Conservation (phyloP, 2,329 filamentous ascomycete genomes). For the Fusarium pilosicola region DNA sequence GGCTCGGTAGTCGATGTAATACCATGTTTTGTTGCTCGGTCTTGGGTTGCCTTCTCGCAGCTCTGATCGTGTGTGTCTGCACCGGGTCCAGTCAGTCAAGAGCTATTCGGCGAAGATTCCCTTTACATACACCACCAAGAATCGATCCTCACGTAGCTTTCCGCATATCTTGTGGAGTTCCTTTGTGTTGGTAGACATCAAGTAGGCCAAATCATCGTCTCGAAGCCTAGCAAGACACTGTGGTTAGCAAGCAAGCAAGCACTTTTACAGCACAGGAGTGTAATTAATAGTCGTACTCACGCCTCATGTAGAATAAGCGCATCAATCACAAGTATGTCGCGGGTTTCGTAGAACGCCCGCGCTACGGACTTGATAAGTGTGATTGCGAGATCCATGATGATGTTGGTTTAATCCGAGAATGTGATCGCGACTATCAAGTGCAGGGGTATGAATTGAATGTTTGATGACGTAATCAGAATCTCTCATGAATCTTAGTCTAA, state of each 20-base stretch:
- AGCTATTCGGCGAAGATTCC: not conserved
- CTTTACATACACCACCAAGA: slow-evolving; percentile 77
- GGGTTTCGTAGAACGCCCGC: slow-evolving; percentile 86
- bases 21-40: slow-evolving; percentile 89
- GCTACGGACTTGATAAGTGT: slow-evolving; percentile 86
- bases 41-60: slow-evolving; percentile 83
- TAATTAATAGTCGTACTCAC: slow-evolving; percentile 59
- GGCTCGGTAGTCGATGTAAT: slow-evolving; percentile 94
- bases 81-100: slow-evolving; percentile 55
- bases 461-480: not conserved
- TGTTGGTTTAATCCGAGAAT: slow-evolving; percentile 7
- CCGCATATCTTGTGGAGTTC: slow-evolving; percentile 91
- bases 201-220: slow-evolving; percentile 86
- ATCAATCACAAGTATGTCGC: slow-evolving; percentile 86
- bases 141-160: slow-evolving; percentile 84
- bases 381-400: slow-evolving; percentile 66
- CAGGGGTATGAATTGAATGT: not conserved
- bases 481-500: too few relatives aligned
- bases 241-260: slow-evolving; percentile 71
- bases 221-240: slow-evolving; percentile 70
- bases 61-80: slow-evolving; percentile 74
- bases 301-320: slow-evolving; percentile 84
- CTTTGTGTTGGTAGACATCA: slow-evolving; percentile 91
- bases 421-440: not conserved
- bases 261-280: not conserved